Conservation (phyloP, 192 early-diverging fungal genomes). For the Geranomyces michiganensis region DNA sequence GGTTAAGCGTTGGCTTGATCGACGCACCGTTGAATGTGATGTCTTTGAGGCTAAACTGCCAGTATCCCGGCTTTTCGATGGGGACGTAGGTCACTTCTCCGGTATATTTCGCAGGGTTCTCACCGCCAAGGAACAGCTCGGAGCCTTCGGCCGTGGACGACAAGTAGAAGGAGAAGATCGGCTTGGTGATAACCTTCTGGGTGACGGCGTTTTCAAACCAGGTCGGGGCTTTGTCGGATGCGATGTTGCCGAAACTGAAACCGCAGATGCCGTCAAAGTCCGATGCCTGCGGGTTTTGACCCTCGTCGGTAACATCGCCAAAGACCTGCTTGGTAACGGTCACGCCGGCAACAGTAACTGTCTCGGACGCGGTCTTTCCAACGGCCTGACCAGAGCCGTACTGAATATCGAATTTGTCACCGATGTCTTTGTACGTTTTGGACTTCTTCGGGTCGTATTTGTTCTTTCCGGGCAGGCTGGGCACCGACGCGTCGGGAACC, state of each 20-base stretch:
- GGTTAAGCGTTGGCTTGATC: not conserved
- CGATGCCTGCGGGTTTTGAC: slow-evolving; percentile 21
- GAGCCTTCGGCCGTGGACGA: not conserved
- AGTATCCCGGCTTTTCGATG: slow-evolving; percentile 4
- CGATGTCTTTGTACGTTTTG: slow-evolving; percentile 38
- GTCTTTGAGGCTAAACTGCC: not conserved
- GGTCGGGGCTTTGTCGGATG: not conserved
- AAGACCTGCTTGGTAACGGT: not conserved
- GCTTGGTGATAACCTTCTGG: not conserved
- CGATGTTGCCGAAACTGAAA: not conserved
- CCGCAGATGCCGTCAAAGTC: slow-evolving; percentile 35
- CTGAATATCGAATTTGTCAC: not conserved
- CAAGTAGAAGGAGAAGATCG: not conserved
- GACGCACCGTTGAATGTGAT: not conserved
- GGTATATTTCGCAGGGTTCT: not conserved
- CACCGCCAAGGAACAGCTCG: not conserved
- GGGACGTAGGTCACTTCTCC: not conserved
- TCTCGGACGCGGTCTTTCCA: not conserved
- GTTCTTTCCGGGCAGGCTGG: not conserved
- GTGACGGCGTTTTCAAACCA: slow-evolving; percentile 3
- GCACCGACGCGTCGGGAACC: slow-evolving; percentile 27
- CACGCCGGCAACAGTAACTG: not conserved
- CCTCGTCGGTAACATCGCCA: not conserved
- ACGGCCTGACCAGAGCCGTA: not conserved
- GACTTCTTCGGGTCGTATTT: slow-evolving; percentile 36